These are phyloP conservation scores for Fraxinus latifolia DNA, from an alignment of 305 asterid genomes.

Conservation along the genomic window DNA sequence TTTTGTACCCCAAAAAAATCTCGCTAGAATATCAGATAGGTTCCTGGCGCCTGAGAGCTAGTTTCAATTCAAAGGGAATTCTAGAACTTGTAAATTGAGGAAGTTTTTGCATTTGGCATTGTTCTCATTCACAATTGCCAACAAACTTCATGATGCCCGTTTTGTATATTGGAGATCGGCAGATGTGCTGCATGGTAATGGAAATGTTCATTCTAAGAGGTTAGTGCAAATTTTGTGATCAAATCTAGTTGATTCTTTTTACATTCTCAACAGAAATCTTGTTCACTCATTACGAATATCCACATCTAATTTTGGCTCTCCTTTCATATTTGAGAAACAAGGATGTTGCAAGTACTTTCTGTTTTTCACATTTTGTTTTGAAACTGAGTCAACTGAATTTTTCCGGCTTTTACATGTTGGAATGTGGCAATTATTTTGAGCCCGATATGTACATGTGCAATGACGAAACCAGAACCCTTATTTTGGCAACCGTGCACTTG, in stretches of 20 bases:
- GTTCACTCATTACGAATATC: slow-evolving; percentile 21
- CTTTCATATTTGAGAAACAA: neutral
- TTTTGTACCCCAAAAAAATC: slow-evolving; percentile 70
- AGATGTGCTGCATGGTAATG: neutral
- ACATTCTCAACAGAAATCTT: slow-evolving; percentile 11
- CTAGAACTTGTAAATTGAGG: slow-evolving; percentile 36
- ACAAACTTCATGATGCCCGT: slow-evolving; percentile 15
- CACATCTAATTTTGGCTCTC: slow-evolving; percentile 7
- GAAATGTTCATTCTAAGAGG: slow-evolving; percentile 11
- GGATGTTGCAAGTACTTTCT: neutral
- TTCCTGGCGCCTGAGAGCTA: neutral
- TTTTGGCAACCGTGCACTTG: neutral
- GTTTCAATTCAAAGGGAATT: neutral
- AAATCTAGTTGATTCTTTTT: slow-evolving; percentile 16
- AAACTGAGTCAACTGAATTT: neutral
- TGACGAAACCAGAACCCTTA: neutral
- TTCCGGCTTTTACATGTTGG: neutral
- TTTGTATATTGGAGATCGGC: neutral
- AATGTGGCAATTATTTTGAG: neutral
- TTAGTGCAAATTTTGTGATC: slow-evolving; percentile 20
- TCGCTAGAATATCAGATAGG: slow-evolving; percentile 24
- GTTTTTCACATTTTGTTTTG: neutral
- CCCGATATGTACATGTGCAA: neutral
- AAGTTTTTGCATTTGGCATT: slow-evolving; percentile 15
- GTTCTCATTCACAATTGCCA: slow-evolving; percentile 1